Base-by-base conservation (phyloP, 1,284 basidiomycete genomes). In the Agroathelia rolfsii region DNA sequence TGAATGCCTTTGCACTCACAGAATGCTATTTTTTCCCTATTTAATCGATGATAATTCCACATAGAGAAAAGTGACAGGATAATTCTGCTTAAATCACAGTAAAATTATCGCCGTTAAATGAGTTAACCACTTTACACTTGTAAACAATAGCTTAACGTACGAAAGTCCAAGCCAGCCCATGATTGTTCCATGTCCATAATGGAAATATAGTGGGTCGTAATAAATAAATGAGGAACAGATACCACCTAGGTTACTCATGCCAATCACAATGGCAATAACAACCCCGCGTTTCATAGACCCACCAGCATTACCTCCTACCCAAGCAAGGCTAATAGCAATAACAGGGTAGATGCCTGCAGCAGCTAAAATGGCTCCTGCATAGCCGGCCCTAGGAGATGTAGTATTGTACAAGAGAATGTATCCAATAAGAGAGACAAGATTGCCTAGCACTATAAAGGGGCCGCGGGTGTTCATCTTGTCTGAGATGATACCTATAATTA, bases 101-200 rank as follows among this genome's bases (percentile, higher is more conserved):
- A 30, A 17, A 25, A 29, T n/a, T n/a, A n/a, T n/a, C n/a, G n/a
- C n/a, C n/a, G n/a, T n/a, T n/a, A n/a, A n/a, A n/a, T n/a, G n/a
- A n/a, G n/a, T n/a, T n/a, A n/a, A n/a, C n/a, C n/a, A n/a, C n/a
- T n/a, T n/a, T n/a, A n/a, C n/a, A n/a, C n/a, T n/a, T n/a, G n/a
- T n/a, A n/a, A n/a, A n/a, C n/a, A n/a, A n/a, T n/a, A n/a, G n/a
- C n/a, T n/a, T n/a, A 5, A 41, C 55, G 29, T 28, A 62, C 58
- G 58, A 57, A 25, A 66, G 41, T 12, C 49, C 41, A 15, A 74
- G 46, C 44, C 56, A 66, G 9, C 66, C 71, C 39, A 74, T 64
- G 31, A 58, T 59, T 10, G 61, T 64, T 14, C 63, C 64, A 40
- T 72, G 70, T 1, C 71, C 69, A 33, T 61, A 47, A 40, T 58